These are phyloP conservation scores for Monosporozyma aquatica DNA, from an alignment of 805 yeast genomes.

Conservation along the genomic window DNA sequence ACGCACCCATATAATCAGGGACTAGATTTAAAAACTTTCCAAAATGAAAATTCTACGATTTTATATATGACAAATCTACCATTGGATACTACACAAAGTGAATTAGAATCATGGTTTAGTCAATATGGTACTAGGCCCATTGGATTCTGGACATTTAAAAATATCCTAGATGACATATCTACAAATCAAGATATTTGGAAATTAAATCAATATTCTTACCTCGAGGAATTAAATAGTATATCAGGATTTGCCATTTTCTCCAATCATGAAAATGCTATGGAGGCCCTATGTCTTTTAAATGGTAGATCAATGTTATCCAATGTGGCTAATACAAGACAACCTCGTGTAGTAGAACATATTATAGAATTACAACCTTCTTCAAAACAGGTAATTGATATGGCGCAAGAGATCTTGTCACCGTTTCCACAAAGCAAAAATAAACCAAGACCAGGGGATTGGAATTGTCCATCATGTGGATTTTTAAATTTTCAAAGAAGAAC, in stretches of 20 bases:
- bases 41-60: slow-evolving; percentile 67
- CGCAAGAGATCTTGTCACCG: slow-evolving; percentile 71
- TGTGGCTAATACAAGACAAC: slow-evolving; percentile 30
- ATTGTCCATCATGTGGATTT: slow-evolving; percentile 93
- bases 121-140: slow-evolving; percentile 80
- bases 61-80: slow-evolving; percentile 74
- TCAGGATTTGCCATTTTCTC: slow-evolving; percentile 82
- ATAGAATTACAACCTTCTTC: slow-evolving; percentile 86
- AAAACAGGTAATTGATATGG: slow-evolving; percentile 64
- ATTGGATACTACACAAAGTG: slow-evolving; percentile 79
- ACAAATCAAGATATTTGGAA: slow-evolving; percentile 15
- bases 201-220: slow-evolving; percentile 26
- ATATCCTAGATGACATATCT: slow-evolving; percentile 33
- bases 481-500: slow-evolving; percentile 90
- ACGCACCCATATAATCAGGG: slow-evolving; percentile 68
- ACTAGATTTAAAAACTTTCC: slow-evolving; percentile 61
- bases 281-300: slow-evolving; percentile 58
- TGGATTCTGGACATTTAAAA: slow-evolving; percentile 80
- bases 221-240: slow-evolving; percentile 41
- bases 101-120: slow-evolving; percentile 83
- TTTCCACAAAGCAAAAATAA: slow-evolving; percentile 80
- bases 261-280: slow-evolving; percentile 78
- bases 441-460: slow-evolving; percentile 97
- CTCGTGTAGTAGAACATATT: slow-evolving; percentile 44
- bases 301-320: slow-evolving; percentile 45